Percentiles rank a stretch among this genome's conserved stretches.
These are phyloP conservation scores for Collybia sp. DNA, from an alignment of 768 basidiomycete genomes.

Conservation along the genomic window DNA sequence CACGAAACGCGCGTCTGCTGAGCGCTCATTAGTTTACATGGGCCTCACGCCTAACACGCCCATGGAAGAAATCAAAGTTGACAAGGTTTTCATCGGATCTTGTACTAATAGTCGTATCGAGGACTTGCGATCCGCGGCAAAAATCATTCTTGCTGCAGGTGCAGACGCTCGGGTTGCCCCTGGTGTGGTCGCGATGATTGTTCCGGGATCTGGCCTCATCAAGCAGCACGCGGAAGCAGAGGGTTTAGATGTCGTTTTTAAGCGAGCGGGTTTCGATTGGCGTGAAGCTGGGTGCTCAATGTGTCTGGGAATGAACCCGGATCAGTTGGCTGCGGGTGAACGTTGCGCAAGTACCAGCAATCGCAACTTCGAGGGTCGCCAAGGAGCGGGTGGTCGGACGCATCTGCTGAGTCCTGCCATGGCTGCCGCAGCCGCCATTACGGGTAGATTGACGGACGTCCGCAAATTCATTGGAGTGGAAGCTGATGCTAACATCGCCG, in stretches of 20 bases:
- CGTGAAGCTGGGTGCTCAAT: constrained; percentile 94
- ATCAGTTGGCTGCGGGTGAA: constrained; percentile 77
- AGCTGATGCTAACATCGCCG: constrained; percentile 36
- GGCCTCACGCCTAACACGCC: constrained; percentile 72
- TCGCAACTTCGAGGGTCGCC: constrained; percentile 89
- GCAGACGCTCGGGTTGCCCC: constrained; percentile 69
- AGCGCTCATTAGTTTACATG: constrained; percentile 83
- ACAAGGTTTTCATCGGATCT: constrained; percentile 93
- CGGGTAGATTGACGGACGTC: constrained; percentile 81
- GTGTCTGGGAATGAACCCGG: constrained; percentile 96
- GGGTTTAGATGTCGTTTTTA: constrained; percentile 82
- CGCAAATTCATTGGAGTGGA: constrained; percentile 60
- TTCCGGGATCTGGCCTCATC: constrained; percentile 87
- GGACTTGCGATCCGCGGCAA: constrained; percentile 84
- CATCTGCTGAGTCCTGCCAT: constrained; percentile 89
- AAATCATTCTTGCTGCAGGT: constrained; percentile 71
- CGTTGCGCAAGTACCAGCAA: constrained; percentile 92
- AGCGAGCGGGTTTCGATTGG: constrained; percentile 92
- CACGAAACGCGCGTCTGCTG: constrained; percentile 61
- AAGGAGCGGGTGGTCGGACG: constrained; percentile 84
- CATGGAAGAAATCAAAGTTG: constrained; percentile 75
- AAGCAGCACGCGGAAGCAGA: constrained; percentile 91
- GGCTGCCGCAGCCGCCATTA: constrained; percentile 89
- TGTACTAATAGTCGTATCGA: constrained; percentile 95
- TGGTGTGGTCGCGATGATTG: constrained; percentile 82